Percentiles rank a stretch among this genome's conserved stretches.
Conservation (phyloP, 257 asterid genomes). For the Solanum chilense region DNA sequence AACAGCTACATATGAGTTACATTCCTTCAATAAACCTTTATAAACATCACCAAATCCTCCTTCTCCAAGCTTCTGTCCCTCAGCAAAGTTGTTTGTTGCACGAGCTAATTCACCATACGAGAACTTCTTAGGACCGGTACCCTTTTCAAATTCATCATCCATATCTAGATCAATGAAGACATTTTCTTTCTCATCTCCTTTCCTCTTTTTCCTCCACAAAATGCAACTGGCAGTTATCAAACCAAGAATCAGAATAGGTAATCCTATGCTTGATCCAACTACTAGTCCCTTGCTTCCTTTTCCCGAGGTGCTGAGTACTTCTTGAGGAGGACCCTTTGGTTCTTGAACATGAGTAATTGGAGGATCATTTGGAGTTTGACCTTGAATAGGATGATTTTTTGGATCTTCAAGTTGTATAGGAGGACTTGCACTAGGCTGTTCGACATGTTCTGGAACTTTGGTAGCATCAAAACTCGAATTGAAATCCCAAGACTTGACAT, state of each 20-base stretch:
- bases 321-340: not conserved
- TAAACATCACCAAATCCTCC: conserved; percentile 42
- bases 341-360: not conserved
- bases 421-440: not conserved
- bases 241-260: not conserved
- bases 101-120: conserved; percentile 8
- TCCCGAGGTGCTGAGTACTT: not conserved
- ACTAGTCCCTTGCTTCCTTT: conserved; percentile 1
- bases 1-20: conserved; percentile 13
- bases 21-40: conserved; percentile 11
- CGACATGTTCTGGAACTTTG: not conserved
- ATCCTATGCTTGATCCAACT: conserved; percentile 8
- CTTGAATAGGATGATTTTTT: not conserved
- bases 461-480: not conserved
- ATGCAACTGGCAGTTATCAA: not conserved
- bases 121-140: conserved; percentile 20
- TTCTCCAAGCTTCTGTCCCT: conserved; percentile 18
- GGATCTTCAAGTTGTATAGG: not conserved
- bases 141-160: conserved; percentile 16
- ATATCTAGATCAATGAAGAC: not conserved
- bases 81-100: conserved; percentile 23
- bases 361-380: not conserved
- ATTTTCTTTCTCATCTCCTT: not conserved
- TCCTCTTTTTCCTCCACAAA: not conserved
- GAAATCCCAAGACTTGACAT: conserved; percentile 34